Evolutionary conservation across 208 protist species (phyloP).

Genomic region (Leishmania mexicana): DNA sequence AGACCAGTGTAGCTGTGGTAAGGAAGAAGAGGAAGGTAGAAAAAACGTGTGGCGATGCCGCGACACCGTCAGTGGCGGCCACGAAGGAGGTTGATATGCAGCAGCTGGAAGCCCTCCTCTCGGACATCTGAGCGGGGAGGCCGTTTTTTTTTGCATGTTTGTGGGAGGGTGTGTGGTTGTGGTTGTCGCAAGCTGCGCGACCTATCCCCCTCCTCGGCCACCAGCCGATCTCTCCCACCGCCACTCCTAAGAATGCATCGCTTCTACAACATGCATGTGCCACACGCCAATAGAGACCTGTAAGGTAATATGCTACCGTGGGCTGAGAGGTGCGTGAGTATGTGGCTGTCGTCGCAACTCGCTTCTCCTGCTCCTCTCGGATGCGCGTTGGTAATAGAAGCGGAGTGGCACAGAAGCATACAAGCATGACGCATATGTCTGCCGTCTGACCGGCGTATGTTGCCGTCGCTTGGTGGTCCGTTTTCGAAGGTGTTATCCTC

Average conservation of each 20-base stretch:
- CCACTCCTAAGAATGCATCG: background rate
- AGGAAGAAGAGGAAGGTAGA: conserved; percentile 80
- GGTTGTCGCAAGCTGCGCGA: background rate
- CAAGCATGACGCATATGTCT: background rate
- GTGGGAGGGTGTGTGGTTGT: background rate
- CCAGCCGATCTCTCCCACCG: background rate
- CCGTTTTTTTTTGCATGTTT: background rate
- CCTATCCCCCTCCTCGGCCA: background rate
- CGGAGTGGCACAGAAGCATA: background rate
- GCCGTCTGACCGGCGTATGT: background rate
- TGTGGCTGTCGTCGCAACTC: background rate
- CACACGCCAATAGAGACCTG: background rate
- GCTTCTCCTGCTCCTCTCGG: background rate
- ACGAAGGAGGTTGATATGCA: conserved; percentile 30
- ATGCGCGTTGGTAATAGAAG: background rate
- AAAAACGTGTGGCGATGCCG: conserved; percentile 16
- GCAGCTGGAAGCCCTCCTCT: conserved; percentile 36
- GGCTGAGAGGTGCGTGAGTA: background rate
- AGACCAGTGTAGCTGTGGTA: conserved; percentile 45
- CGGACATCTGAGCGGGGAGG: conserved; percentile 5
- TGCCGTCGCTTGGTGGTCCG: background rate
- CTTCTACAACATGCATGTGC: background rate
- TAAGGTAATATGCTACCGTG: background rate
- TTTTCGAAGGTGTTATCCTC: background rate
- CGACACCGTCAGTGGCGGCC: conserved; percentile 3